Conservation (phyloP, 2,329 filamentous ascomycete species). For the Cercospora zeae-maydis region DNA sequence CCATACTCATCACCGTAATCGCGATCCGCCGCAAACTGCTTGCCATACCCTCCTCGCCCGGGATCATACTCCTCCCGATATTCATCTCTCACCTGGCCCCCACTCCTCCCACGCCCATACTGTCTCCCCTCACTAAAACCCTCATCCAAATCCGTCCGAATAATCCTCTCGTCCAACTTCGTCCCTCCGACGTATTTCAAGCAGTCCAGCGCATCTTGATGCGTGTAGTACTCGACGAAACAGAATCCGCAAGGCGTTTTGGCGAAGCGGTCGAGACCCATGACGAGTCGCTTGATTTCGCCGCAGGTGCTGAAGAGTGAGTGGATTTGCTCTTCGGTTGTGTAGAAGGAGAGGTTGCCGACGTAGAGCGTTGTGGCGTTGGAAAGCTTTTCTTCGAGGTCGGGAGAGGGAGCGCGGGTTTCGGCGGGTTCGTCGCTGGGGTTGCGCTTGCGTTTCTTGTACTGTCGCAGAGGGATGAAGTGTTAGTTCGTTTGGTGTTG, state of each 20-base stretch:
- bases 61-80: slow-evolving; percentile 97
- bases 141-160: slow-evolving; percentile 90
- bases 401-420: slow-evolving; percentile 49
- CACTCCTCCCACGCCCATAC: slow-evolving; percentile 90
- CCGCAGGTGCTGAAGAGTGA: slow-evolving; percentile 66
- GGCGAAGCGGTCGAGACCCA: slow-evolving; percentile 94
- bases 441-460: slow-evolving; percentile 67
- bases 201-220: slow-evolving; percentile 94
- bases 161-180: slow-evolving; percentile 95
- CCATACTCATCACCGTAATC: slow-evolving; percentile 32
- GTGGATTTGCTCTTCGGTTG: slow-evolving; percentile 97
- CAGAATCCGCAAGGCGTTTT: slow-evolving; percentile 99
- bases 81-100: slow-evolving; percentile 94
- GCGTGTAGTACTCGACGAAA: slow-evolving; percentile 98
- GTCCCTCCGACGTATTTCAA: slow-evolving; percentile 98
- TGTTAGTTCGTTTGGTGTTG: not conserved
- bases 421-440: slow-evolving; percentile 48
- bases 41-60: slow-evolving; percentile 82
- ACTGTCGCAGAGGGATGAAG: slow-evolving; percentile 44
- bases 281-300: slow-evolving; percentile 95
- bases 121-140: slow-evolving; percentile 95
- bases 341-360: slow-evolving; percentile 77
- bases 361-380: slow-evolving; percentile 95
- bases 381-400: slow-evolving; percentile 73
- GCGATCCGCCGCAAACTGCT: slow-evolving; percentile 65